Evolutionary conservation across 306 rosid species (phyloP), one percentile per base, ranked within the genome.

Genomic region (Trichosanthes truncata): DNA sequence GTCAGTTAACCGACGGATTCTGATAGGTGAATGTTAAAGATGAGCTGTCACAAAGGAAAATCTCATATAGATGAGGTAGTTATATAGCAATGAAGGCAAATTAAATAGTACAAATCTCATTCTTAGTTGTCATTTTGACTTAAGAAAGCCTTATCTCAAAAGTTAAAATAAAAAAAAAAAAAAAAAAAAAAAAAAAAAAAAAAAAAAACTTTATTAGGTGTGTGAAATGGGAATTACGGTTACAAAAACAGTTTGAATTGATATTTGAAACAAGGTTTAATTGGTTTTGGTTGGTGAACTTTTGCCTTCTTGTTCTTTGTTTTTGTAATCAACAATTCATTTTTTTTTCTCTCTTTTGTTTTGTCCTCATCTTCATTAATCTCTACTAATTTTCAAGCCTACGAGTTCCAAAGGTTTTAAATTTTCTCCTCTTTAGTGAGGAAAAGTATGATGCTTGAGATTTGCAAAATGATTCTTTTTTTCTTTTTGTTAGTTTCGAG

Each of bases 61-160:
- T 31, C n/a, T 62, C 41, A 15, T 13, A 61, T 18, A 61, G 20
- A 61, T 1, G 18, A 29, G 40, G 68, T 61, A 4, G 7, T 61
- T 13, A 13, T 31, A 5, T 4, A 4, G 8, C 5, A 25, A 33
- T 63, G 11, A 63, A 60, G 18, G 18, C 36, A 60, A 60, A 23
- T 59, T 60, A 26, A 60, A 60, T 60, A 60, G 4, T 63, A 33
- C 10, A 31, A 29, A 31, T 31, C 38, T 33, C 23, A 63, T 63
- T 63, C 71, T 63, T 63, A 63, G 71, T 31, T 63, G 71, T 63
- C 71, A 63, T 14, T 63, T 63, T 5, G 69, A 62, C 38, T 62
- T 63, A 0, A 29, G 1, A 26, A 62, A 14, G 7, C 38, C 2
- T 12, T 62, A 29, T 62, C 9, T 21, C 8, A 0, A 8, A n/a